A percentile compares a stretch with the other conserved stretches of the same genome.
phyloP scores from a whole-genome alignment of 345 rosid genomes.

The Clausena lansium region DNA sequence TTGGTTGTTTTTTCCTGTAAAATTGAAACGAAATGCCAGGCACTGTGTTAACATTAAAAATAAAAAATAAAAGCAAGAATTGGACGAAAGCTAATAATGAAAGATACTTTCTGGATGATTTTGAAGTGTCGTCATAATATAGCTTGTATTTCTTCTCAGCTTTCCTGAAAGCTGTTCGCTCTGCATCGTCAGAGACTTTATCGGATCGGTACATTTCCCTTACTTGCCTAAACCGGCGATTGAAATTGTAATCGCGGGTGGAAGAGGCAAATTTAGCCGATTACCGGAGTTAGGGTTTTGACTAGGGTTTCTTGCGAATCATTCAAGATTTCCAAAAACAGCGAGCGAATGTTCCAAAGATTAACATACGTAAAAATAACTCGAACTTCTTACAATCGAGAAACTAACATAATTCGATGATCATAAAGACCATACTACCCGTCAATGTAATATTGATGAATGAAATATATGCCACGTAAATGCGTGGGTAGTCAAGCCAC shows the following conservation, averaged over 20 bases:
- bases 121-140: constrained; percentile 56
- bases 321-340: neutral
- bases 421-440: neutral
- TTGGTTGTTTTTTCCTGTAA: constrained; percentile 72
- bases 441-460: neutral
- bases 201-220: constrained; percentile 62
- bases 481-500: no score
- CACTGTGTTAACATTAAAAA: neutral
- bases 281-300: constrained; percentile 25
- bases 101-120: constrained; percentile 60
- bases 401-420: neutral
- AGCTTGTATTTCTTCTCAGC: constrained; percentile 96
- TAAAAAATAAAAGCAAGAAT: neutral
- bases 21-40: neutral
- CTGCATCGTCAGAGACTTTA: constrained; percentile 46
- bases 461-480: no score
- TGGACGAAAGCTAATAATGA: constrained; percentile 2
- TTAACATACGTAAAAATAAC: neutral
- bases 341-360: neutral
- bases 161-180: constrained; percentile 71
- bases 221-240: neutral
- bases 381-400: neutral
- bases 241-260: neutral
- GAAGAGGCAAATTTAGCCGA: neutral
- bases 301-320: neutral